phyloP scores from a whole-genome alignment of 148 eudicot genomes.

The Silene latifolia region DNA sequence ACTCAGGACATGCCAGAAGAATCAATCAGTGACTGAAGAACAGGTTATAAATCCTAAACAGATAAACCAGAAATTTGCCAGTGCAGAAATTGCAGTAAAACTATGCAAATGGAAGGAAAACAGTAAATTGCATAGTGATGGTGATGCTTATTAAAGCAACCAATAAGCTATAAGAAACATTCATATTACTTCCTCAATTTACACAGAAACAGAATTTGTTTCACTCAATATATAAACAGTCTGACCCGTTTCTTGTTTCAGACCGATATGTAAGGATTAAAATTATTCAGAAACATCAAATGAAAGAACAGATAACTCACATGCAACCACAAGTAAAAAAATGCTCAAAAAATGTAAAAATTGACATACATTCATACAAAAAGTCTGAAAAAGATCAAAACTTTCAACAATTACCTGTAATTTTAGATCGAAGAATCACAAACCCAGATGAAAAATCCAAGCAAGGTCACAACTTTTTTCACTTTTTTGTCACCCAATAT shows the following conservation, averaged over 20 bases:
- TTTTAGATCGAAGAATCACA: slow-evolving; percentile 28
- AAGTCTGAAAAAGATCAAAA: slow-evolving; percentile 1
- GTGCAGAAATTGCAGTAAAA: background rate
- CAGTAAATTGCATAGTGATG: too few species aligned
- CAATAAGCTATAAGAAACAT: background rate
- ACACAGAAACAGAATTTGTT: slow-evolving; percentile 8
- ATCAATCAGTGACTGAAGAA: background rate
- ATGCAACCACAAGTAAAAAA: background rate
- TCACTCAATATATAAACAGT: background rate
- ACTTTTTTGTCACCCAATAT: slow-evolving; percentile 1
- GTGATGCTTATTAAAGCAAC: background rate
- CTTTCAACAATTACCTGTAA: slow-evolving; percentile 21
- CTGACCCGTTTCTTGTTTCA: too few species aligned
- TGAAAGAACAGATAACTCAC: background rate
- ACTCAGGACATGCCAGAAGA: background rate
- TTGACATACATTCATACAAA: background rate
- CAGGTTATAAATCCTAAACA: background rate
- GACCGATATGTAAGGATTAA: background rate
- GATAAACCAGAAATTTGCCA: background rate
- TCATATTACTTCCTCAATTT: background rate
- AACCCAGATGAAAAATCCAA: slow-evolving; percentile 28
- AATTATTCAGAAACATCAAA: background rate
- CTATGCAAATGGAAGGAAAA: background rate
- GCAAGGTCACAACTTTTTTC: slow-evolving; percentile 16
- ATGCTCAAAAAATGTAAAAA: background rate